A percentile compares a stretch with the other conserved stretches of the same genome.
These are phyloP conservation scores for Crithidia bombi DNA, from an alignment of 208 protist species.

Conservation along the genomic window DNA sequence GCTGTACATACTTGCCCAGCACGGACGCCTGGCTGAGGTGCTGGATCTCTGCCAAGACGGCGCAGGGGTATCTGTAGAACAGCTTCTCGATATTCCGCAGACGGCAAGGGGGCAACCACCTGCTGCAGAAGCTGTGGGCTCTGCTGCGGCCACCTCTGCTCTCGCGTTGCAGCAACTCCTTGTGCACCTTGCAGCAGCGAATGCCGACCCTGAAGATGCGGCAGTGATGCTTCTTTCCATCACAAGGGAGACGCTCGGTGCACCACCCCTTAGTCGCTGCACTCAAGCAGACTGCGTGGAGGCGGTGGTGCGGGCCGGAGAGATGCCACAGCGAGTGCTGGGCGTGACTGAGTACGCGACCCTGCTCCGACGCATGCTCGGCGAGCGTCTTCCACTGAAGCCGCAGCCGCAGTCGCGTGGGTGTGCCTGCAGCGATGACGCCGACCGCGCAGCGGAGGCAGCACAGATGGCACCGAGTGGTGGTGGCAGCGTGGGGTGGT, in stretches of 20 bases:
- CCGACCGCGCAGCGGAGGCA: not conserved
- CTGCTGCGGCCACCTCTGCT: not conserved
- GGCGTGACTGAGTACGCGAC: conserved; percentile 61
- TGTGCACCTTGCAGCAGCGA: conserved; percentile 26
- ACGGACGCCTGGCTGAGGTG: conserved; percentile 42
- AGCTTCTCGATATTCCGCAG: too few species aligned
- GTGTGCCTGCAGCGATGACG: not conserved
- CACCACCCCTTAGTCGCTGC: not conserved
- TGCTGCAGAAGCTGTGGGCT: too few species aligned
- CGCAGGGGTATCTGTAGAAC: not conserved
- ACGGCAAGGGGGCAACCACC: too few species aligned
- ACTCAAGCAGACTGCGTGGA: conserved; percentile 27
- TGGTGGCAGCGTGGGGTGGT: conserved; percentile 32
- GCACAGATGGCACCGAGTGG: not conserved
- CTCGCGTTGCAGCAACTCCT: not conserved
- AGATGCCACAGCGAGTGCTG: conserved; percentile 47
- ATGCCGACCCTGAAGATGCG: conserved; percentile 3
- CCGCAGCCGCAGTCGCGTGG: not conserved
- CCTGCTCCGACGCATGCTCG: conserved; percentile 49
- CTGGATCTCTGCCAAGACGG: conserved; percentile 8
- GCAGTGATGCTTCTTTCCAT: not conserved
- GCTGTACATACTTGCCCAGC: conserved; percentile 72
- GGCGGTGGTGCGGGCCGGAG: conserved; percentile 43
- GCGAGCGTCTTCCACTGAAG: conserved; percentile 3
- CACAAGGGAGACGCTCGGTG: not conserved